Evolutionary conservation across 2,329 filamentous ascomycete genomes (phyloP).

Genomic region (Pseudogymnoascus sp.): DNA sequence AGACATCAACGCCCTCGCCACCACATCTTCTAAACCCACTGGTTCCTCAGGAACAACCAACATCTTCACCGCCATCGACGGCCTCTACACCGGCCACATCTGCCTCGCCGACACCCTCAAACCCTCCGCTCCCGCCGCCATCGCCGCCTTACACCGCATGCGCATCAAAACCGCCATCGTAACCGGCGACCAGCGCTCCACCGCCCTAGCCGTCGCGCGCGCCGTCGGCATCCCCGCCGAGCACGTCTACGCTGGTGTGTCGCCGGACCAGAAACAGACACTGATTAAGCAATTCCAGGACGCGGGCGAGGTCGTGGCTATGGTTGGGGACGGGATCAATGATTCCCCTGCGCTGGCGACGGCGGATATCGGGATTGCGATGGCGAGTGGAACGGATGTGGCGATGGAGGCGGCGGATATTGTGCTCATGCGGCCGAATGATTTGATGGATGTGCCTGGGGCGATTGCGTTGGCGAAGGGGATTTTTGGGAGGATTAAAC

Average conservation of each 20-base stretch:
- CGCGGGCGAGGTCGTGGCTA: slow-evolving; percentile 71
- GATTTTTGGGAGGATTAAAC: slow-evolving; percentile 87
- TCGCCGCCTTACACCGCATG: slow-evolving; percentile 75
- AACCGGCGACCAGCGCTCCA: slow-evolving; percentile 81
- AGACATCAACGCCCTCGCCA: slow-evolving; percentile 41
- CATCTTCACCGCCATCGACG: slow-evolving; percentile 85
- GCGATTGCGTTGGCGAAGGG: slow-evolving; percentile 70
- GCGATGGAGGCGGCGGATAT: slow-evolving; percentile 96
- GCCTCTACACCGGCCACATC: slow-evolving; percentile 69
- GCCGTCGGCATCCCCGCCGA: slow-evolving; percentile 70
- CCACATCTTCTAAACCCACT: slow-evolving; percentile 27
- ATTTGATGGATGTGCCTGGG: slow-evolving; percentile 87
- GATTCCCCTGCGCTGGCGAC: slow-evolving; percentile 92
- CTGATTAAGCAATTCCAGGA: slow-evolving; percentile 73
- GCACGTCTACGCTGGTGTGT: slow-evolving; percentile 77
- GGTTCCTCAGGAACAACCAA: slow-evolving; percentile 65
- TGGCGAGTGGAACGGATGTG: slow-evolving; percentile 87
- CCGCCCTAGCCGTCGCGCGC: slow-evolving; percentile 73
- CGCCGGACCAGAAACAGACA: slow-evolving; percentile 80
- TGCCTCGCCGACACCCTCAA: slow-evolving; percentile 88
- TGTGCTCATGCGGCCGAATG: slow-evolving; percentile 86
- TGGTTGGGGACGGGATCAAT: slow-evolving; percentile 98
- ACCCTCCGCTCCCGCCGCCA: slow-evolving; percentile 68
- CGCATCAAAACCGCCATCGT: slow-evolving; percentile 84
- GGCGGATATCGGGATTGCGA: slow-evolving; percentile 85